These are phyloP conservation scores for Vanrija humicola DNA, from an alignment of 1,284 basidiomycete species.

Conservation along the genomic window DNA sequence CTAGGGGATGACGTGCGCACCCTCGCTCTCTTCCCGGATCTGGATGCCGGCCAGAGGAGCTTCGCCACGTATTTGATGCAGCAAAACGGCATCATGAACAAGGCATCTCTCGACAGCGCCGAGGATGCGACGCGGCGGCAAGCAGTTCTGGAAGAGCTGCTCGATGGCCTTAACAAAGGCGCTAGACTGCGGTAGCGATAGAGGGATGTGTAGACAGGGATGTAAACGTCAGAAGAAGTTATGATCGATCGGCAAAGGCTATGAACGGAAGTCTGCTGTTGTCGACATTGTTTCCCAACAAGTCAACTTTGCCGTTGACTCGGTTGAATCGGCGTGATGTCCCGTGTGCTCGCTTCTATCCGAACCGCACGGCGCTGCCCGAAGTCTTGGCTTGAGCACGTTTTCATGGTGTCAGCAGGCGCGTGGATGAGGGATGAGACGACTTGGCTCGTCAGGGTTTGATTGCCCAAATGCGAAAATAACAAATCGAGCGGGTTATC, in stretches of 20 bases:
- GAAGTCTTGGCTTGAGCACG: too few relatives aligned
- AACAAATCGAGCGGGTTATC: too few relatives aligned
- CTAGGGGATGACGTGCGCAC: slow-evolving; percentile 28
- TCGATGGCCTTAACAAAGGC: slow-evolving; percentile 1
- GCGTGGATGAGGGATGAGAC: too few relatives aligned
- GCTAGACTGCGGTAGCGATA: neutral
- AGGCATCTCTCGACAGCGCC: neutral
- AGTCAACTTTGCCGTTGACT: neutral
- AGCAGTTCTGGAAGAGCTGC: neutral
- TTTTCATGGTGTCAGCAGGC: too few relatives aligned
- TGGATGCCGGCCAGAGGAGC: slow-evolving; percentile 32
- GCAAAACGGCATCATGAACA: slow-evolving; percentile 27
- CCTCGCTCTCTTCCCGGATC: slow-evolving; percentile 29
- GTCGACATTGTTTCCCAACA: too few relatives aligned
- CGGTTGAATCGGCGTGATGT: neutral
- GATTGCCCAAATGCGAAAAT: too few relatives aligned
- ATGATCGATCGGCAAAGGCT: too few relatives aligned
- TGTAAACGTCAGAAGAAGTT: neutral
- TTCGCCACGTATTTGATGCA: slow-evolving; percentile 42
- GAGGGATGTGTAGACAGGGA: neutral
- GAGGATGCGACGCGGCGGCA: slow-evolving; percentile 3
- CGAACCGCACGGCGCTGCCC: too few relatives aligned
- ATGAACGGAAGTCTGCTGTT: too few relatives aligned
- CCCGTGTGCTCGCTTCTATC: too few relatives aligned
- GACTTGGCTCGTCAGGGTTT: too few relatives aligned